phyloP scores from a whole-genome alignment of 257 asterid genomes.

The Solanum dulcamara region DNA sequence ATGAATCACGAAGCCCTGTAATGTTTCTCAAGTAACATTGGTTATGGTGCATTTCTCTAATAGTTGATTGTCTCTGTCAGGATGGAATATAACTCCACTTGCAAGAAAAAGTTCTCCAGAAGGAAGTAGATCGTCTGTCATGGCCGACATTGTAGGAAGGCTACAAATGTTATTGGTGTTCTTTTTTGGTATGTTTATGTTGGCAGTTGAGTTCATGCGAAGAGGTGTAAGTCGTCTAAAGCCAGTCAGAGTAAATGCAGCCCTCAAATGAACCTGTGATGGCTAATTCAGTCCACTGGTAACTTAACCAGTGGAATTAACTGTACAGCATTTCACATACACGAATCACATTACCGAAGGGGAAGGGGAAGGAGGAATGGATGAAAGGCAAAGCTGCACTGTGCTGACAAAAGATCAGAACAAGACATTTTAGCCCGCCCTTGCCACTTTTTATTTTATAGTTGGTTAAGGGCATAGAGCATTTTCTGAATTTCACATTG shows the following conservation, averaged over 20 bases:
- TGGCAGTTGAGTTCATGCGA: constrained; percentile 39
- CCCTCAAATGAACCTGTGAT: constrained; percentile 36
- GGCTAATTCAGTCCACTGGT: constrained; percentile 31
- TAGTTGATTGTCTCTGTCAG: constrained; percentile 18
- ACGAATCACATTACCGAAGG: neutral
- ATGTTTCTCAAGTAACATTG: neutral
- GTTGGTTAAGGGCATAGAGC: neutral
- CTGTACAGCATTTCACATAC: neutral
- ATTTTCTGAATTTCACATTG: neutral
- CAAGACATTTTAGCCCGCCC: neutral
- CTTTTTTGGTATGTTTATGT: constrained; percentile 43
- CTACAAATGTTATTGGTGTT: constrained; percentile 33
- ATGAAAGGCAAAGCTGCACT: neutral
- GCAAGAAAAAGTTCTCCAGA: constrained; percentile 20
- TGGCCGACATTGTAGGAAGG: constrained; percentile 33
- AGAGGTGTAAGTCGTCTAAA: constrained; percentile 47
- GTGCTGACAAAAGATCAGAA: neutral
- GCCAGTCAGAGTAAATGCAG: constrained; percentile 56
- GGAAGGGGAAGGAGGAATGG: neutral
- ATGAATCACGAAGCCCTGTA: neutral
- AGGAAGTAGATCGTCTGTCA: constrained; percentile 30
- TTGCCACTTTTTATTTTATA: neutral
- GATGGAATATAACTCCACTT: constrained; percentile 25
- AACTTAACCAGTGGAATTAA: neutral
- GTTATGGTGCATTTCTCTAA: neutral